Percentiles rank a stretch among this genome's conserved stretches.
Evolutionary conservation across 371 early-diverging fungal genomes (phyloP).

Genomic region (Mucor saturninus): DNA sequence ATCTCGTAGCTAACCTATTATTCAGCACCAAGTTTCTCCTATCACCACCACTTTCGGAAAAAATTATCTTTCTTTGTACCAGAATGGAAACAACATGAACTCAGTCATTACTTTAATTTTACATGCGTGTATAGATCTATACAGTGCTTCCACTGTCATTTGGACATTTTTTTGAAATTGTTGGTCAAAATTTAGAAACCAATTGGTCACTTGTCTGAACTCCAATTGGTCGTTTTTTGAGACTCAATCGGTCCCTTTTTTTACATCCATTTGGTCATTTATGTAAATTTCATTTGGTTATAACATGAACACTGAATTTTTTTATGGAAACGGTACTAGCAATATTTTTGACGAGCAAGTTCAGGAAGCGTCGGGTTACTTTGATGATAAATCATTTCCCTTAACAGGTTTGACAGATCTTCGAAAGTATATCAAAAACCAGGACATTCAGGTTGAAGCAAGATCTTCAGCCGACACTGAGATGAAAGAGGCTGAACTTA

Average conservation of each 20-base stretch:
- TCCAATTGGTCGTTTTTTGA: slow-evolving; percentile 9
- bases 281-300: slow-evolving; percentile 12
- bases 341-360: slow-evolving; percentile 18
- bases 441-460: slow-evolving; percentile 17
- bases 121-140: background rate
- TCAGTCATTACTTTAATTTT: no score
- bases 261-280: slow-evolving; percentile 10
- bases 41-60: no score
- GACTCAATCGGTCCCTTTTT: slow-evolving; percentile 9
- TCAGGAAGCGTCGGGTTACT: slow-evolving; percentile 17
- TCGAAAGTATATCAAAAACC: slow-evolving; percentile 27
- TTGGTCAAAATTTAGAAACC: background rate
- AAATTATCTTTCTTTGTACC: no score
- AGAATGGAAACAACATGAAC: no score
- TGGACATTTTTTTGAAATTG: slow-evolving; percentile 1
- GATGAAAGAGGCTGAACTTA: slow-evolving; percentile 24
- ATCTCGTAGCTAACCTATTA: no score
- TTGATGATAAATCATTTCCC: slow-evolving; percentile 22
- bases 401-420: slow-evolving; percentile 25
- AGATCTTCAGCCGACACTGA: slow-evolving; percentile 16
- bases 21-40: no score
- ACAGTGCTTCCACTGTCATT: slow-evolving; percentile 5
- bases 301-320: slow-evolving; percentile 23
- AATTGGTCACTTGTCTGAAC: slow-evolving; percentile 5
- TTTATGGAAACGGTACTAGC: slow-evolving; percentile 22